These are phyloP conservation scores for Phytophthora syringae DNA, from an alignment of 352 stramenopile species.

Conservation along the genomic window DNA sequence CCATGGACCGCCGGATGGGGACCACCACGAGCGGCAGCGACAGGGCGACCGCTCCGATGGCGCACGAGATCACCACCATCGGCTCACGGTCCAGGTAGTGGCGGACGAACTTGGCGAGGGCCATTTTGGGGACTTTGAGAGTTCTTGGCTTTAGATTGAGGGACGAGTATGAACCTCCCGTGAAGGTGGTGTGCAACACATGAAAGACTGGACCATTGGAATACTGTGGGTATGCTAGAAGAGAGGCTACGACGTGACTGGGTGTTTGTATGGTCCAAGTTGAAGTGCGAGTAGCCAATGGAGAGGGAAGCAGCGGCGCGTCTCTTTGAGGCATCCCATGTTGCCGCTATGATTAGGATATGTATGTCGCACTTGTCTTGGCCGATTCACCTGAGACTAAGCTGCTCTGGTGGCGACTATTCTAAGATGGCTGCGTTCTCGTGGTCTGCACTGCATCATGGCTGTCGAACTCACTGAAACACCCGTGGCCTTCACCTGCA, in stretches of 20 bases:
- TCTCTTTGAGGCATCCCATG: no score
- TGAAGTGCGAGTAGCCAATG: constrained; percentile 28
- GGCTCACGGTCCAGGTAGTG: constrained; percentile 88
- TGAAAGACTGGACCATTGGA: constrained; percentile 5
- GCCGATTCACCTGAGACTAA: constrained; percentile 12
- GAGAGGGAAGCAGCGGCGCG: background rate
- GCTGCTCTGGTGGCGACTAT: constrained; percentile 8
- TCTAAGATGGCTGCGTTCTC: constrained; percentile 3
- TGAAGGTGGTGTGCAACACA: constrained; percentile 21
- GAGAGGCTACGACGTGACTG: background rate
- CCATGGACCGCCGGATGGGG: constrained; percentile 83
- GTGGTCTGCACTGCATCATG: background rate
- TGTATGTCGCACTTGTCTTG: background rate
- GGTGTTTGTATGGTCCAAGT: constrained; percentile 20
- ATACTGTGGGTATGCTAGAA: constrained; percentile 6
- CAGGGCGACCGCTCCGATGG: constrained; percentile 75
- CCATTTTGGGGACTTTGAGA: constrained; percentile 27
- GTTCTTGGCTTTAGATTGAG: constrained; percentile 8
- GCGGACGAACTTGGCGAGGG: constrained; percentile 77
- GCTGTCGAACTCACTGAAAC: background rate
- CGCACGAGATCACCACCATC: constrained; percentile 84
- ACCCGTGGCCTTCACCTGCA: background rate
- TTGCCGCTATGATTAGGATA: constrained; percentile 14
- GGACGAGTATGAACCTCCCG: constrained; percentile 25
- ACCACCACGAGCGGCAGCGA: constrained; percentile 80